Evolutionary conservation across 371 early-diverging fungal species (phyloP).

Genomic region (Circinella umbellata): DNA sequence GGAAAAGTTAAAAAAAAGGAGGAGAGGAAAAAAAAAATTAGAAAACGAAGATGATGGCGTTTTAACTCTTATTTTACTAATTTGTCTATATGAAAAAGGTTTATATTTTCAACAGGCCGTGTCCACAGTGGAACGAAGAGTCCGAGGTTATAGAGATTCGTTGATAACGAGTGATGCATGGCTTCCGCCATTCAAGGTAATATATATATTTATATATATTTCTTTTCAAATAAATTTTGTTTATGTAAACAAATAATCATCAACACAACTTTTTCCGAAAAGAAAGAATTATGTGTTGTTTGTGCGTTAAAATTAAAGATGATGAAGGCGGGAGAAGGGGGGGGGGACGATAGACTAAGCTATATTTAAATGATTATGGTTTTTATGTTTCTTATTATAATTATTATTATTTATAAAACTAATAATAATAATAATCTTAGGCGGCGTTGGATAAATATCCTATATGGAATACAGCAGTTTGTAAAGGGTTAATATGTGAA

Average conservation of each 20-base stretch:
- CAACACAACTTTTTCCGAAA: no score
- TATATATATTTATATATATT: background rate
- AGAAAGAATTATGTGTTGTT: no score
- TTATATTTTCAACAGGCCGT: constrained; percentile 17
- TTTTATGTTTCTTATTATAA: no score
- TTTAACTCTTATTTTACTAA: background rate
- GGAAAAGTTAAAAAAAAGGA: background rate
- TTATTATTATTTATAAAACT: background rate
- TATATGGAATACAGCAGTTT: constrained; percentile 1
- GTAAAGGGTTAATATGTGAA: constrained; percentile 15
- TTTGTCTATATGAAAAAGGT: constrained; percentile 16
- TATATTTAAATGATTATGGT: no score
- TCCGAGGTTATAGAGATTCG: constrained; percentile 19
- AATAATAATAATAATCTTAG: background rate
- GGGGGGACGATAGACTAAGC: no score
- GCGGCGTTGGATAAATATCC: constrained; percentile 25
- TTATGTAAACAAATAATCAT: no score
- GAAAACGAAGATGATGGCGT: background rate
- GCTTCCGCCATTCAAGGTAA: constrained; percentile 27
- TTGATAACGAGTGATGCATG: constrained; percentile 28
- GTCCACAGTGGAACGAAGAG: constrained; percentile 23
- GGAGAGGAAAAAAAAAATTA: background rate
- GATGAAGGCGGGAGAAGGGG: no score
- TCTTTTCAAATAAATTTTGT: no score
- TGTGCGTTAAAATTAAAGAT: no score